A percentile compares a stretch with the other conserved stretches of the same genome.
phyloP scores from a whole-genome alignment of 345 rosid genomes.

The Durio zibethinus region DNA sequence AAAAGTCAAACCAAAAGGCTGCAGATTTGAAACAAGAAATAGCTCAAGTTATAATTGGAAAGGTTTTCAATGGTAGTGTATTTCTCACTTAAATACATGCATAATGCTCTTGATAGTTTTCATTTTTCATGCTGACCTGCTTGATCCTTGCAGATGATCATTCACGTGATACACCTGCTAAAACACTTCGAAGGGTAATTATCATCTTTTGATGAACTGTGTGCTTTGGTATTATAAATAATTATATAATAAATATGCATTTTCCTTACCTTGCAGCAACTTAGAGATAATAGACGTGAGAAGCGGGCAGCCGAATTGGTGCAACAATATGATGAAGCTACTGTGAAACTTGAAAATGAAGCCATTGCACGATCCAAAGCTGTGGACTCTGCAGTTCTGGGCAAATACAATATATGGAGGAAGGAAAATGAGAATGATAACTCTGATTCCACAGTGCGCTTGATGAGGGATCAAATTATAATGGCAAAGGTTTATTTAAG shows the following conservation, averaged over 20 bases:
- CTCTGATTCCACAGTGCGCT: constrained; percentile 76
- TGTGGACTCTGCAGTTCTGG: constrained; percentile 92
- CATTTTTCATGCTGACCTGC: constrained; percentile 20
- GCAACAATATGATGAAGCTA: constrained; percentile 65
- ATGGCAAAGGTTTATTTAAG: constrained; percentile 88
- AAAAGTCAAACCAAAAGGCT: constrained; percentile 39
- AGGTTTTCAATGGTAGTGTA: constrained; percentile 34
- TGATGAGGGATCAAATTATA: constrained; percentile 93
- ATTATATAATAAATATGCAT: constrained; percentile 7
- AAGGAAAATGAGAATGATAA: constrained; percentile 87
- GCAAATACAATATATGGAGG: constrained; percentile 96
- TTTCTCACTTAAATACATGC: constrained; percentile 6
- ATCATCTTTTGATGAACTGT: constrained; percentile 9
- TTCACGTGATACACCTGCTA: constrained; percentile 63
- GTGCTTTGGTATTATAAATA: not conserved
- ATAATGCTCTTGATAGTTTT: constrained; percentile 6
- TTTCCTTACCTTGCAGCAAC: constrained; percentile 53
- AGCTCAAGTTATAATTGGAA: constrained; percentile 34
- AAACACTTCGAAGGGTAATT: constrained; percentile 72
- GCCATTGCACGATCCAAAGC: constrained; percentile 92
- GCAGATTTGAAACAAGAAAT: constrained; percentile 33
- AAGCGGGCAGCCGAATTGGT: constrained; percentile 70
- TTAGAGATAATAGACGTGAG: constrained; percentile 79
- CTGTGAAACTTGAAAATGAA: constrained; percentile 81
- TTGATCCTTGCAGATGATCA: constrained; percentile 39